Base-by-base conservation (phyloP, 495 filamentous ascomycete genomes). In the Beverwykella pulmonaria region DNA sequence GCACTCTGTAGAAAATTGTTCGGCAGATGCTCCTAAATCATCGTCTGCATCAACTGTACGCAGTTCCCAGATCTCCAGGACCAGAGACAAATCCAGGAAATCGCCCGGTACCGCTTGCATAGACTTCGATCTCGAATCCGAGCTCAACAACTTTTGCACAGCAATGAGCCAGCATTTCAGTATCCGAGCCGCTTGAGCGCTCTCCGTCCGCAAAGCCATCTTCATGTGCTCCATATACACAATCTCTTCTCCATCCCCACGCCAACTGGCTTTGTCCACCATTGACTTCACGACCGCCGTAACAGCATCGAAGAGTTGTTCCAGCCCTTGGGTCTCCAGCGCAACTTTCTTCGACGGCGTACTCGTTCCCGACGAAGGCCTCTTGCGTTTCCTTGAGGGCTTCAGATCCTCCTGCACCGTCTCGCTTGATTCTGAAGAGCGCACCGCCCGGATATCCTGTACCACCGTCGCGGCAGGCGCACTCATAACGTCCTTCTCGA, bases 191-290 rank as follows among this genome's bases (percentile, higher is more conserved):
- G 82, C 76, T 23, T 79, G 73, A 58, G 81, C 79, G 9, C 79
- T 78, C 32, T 81, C 76, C 1, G 78, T 80, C 68, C 77, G 77
- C 25, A 87, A 69, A 10, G 79, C 80, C 53, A 82, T 76, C 60
- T 79, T 82, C 59, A 87, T 79, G 66, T 84, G 82, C 36, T 85
- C 83, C 34, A 78, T 78, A 26, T 78, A 76, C 34, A 81, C 39
- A 67, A 75, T 30, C 60, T 71, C 60, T 77, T 74, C 56, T 53
- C 61, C 30, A 73, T 72, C 26, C 75, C 59, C 53, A 34, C 63
- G 59, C 14, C 59, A 70, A 55, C 19, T 66, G 78, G 23, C 76
- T 77, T 32, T 80, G 77, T 8, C 76, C 76, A 32, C 73, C 73
- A 44, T 77, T 74, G 58, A 19, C 19, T 61, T 53, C 4, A 68